Conservation (phyloP, 2,329 filamentous ascomycete species). For the Colletotrichum sp. region DNA sequence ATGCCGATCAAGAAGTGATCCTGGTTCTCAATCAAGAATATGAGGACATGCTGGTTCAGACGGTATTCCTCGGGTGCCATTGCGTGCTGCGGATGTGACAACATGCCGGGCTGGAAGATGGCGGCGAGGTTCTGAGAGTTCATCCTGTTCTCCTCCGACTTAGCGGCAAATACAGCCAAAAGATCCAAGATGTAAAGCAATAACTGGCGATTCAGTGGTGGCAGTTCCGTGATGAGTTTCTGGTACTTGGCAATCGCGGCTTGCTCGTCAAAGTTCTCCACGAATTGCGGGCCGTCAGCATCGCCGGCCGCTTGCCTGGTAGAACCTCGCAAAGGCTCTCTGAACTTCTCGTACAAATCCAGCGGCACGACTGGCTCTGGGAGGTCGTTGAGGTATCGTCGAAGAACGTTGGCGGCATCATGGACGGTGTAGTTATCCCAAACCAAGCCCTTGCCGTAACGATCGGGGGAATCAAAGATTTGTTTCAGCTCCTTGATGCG, state of each 20-base stretch:
- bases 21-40: conserved; percentile 98
- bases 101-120: conserved; percentile 96
- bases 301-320: conserved; percentile 77
- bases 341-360: conserved; percentile 90
- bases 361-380: conserved; percentile 96
- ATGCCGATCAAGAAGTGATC: conserved; percentile 98
- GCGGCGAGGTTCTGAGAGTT: conserved; percentile 91
- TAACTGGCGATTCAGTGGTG: conserved; percentile 90
- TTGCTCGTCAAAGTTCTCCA: conserved; percentile 67
- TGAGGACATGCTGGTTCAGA: conserved; percentile 94
- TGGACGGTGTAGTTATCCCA: conserved; percentile 99
- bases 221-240: conserved; percentile 87
- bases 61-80: conserved; percentile 96
- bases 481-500: conserved; percentile 95
- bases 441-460: conserved; percentile 94
- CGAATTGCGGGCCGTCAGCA: conserved; percentile 71
- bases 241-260: conserved; percentile 86
- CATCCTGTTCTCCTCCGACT: conserved; percentile 97
- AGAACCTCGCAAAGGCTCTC: conserved; percentile 76
- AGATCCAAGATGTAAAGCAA: conserved; percentile 95
- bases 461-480: conserved; percentile 91
- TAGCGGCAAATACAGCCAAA: conserved; percentile 94
- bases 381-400: conserved; percentile 93
- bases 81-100: conserved; percentile 92
- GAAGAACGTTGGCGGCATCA: conserved; percentile 94